Evolutionary conservation across 768 basidiomycete species (phyloP), one percentile per base, ranked within the genome.

Genomic region (Rhodotorula kratochvilovae): DNA sequence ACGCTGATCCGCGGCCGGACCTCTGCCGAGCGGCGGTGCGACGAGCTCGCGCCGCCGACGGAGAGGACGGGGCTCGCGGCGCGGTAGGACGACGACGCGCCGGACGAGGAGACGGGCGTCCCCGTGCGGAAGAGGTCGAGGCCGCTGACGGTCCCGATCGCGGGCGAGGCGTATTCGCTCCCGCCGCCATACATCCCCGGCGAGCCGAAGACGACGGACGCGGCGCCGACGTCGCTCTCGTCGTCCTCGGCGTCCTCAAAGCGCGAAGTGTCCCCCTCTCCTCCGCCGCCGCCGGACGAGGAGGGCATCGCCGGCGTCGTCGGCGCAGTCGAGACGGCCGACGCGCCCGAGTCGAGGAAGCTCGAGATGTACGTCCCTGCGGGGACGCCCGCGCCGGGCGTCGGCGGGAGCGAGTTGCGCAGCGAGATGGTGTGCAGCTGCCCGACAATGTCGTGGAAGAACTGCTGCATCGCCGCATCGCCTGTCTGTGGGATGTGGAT

Each of bases 401-500:
- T 45, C 7, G 76, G 67, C 35, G 73, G 60, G 61, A 72, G 66
- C 16, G 73, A 71, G 46, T 74, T 76, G 23, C 75, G 62, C 7
- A 72, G 53, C 23, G 77, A 74, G 65, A 78, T 78, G n/a, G 74
- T 76, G 51, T 76, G 76, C 62, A 84, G 81, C 67, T 83, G 83
- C 35, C 83, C 82, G 25, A 85, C 82, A 51, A 84, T 82, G 31
- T 94, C 90, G 65, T 89, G 84, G 80, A 93, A 90, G 82, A 94
- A 94, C 57, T 86, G 81, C 74, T 92, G 90, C 76, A 95, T 86
- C 56, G 85, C 87, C 63, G 86, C 86, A 76, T 92, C 88, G 75
- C 88, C 84, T 39, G 89, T 82, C 66, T 88, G 85, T 0, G 91
- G 89, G n/a, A 87, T 83, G 36, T 85, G 84, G 43, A 90, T 82